Conservation (phyloP, 371 early-diverging fungal species). For the Mucor mucedo region DNA sequence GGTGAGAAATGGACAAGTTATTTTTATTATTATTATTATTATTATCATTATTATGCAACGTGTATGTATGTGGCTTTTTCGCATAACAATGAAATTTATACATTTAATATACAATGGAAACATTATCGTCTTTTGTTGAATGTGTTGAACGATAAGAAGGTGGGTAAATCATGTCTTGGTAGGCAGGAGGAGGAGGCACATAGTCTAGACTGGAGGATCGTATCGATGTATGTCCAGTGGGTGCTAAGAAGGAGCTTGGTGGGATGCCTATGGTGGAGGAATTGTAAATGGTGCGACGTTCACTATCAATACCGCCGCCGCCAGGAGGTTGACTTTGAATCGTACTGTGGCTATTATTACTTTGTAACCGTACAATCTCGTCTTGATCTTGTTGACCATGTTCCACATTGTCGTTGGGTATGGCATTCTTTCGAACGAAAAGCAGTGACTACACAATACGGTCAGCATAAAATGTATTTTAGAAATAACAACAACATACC, state of each 20-base stretch:
- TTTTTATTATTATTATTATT: too few relatives aligned
- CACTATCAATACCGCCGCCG: neutral
- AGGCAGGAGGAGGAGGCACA: conserved; percentile 21
- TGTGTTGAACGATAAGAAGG: conserved; percentile 25
- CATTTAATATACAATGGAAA: conserved; percentile 7
- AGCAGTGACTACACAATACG: neutral
- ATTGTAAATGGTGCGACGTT: neutral
- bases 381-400: conserved; percentile 11
- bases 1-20: too few relatives aligned
- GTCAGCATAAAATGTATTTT: neutral
- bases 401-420: neutral
- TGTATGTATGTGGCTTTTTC: too few relatives aligned
- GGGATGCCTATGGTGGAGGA: conserved; percentile 23
- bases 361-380: conserved; percentile 15
- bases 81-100: neutral
- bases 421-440: neutral
- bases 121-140: conserved; percentile 23
- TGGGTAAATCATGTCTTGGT: conserved; percentile 23
- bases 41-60: too few relatives aligned
- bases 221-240: conserved; percentile 12
- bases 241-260: conserved; percentile 22
- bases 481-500: neutral
- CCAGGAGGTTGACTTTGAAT: neutral
- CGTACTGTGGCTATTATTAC: neutral
- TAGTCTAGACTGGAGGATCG: conserved; percentile 24